Conservation (phyloP, 352 stramenopile species). For the Phytophthora ramorum region DNA sequence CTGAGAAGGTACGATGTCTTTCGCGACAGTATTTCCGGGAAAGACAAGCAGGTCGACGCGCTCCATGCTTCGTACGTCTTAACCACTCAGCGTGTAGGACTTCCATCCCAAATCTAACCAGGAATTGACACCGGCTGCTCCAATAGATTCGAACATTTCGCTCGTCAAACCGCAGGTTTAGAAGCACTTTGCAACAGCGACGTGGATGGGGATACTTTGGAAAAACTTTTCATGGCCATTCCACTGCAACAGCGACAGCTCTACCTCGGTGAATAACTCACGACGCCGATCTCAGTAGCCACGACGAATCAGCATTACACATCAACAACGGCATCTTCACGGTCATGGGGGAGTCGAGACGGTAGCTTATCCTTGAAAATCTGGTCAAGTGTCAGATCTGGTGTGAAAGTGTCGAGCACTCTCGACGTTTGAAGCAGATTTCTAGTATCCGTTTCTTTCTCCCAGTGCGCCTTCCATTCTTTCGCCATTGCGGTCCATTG, state of each 20-base stretch:
- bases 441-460: conserved; percentile 50
- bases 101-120: conserved; percentile 1
- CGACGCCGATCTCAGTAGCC: background rate
- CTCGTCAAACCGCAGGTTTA: conserved; percentile 45
- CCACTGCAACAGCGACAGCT: conserved; percentile 44
- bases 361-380: conserved; percentile 83
- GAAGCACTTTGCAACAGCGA: conserved; percentile 49
- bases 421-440: conserved; percentile 38
- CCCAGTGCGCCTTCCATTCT: conserved; percentile 57
- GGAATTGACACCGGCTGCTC: background rate
- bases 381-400: conserved; percentile 59
- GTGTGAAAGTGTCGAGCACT: conserved; percentile 42
- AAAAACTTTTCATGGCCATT: conserved; percentile 61
- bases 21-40: conserved; percentile 35
- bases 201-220: conserved; percentile 42
- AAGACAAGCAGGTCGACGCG: conserved; percentile 40
- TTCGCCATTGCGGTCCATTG: conserved; percentile 51
- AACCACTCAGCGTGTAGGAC: background rate
- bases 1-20: conserved; percentile 39
- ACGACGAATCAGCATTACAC: conserved; percentile 39
- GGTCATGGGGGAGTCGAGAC: conserved; percentile 67
- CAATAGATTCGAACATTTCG: conserved; percentile 51
- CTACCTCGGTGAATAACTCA: conserved; percentile 10
- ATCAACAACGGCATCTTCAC: conserved; percentile 76
- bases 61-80: conserved; percentile 38